phyloP scores from a whole-genome alignment of 305 asterid genomes.

The Plantago lanceolata region DNA sequence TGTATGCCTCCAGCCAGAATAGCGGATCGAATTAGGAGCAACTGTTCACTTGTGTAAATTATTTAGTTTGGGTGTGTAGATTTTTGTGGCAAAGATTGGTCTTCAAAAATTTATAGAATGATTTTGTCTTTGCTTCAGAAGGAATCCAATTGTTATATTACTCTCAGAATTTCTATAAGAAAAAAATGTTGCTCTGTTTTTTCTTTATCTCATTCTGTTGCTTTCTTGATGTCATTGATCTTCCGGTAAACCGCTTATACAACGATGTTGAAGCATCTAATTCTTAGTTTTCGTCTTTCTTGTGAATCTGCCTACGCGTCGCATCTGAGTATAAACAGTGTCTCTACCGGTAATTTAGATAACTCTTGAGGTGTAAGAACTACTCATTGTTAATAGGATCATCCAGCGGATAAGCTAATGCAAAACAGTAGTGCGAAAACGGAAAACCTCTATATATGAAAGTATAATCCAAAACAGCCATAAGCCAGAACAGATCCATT shows the following conservation, averaged over 20 bases:
- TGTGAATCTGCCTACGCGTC: too few relatives aligned
- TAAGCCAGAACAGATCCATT: neutral
- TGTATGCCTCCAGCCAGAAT: conserved; percentile 22
- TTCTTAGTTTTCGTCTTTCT: too few relatives aligned
- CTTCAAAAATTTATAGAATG: conserved; percentile 1
- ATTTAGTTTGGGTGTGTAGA: conserved; percentile 3
- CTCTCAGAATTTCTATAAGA: neutral
- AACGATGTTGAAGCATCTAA: too few relatives aligned
- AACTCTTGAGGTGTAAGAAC: too few relatives aligned
- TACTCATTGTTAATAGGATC: too few relatives aligned
- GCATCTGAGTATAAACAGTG: too few relatives aligned
- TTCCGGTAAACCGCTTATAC: neutral
- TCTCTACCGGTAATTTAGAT: too few relatives aligned
- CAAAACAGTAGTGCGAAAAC: too few relatives aligned
- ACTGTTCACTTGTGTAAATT: conserved; percentile 2
- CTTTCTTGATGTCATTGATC: neutral
- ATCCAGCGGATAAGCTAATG: too few relatives aligned
- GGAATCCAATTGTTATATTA: neutral
- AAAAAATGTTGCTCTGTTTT: neutral
- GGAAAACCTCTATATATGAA: too few relatives aligned
- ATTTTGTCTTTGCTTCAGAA: neutral
- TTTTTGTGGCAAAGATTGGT: neutral
- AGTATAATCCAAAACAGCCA: neutral
- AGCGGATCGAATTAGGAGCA: neutral
- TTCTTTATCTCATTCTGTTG: neutral